Conservation (phyloP, 78 protist genomes). For the Trichosphaerium sp. region DNA sequence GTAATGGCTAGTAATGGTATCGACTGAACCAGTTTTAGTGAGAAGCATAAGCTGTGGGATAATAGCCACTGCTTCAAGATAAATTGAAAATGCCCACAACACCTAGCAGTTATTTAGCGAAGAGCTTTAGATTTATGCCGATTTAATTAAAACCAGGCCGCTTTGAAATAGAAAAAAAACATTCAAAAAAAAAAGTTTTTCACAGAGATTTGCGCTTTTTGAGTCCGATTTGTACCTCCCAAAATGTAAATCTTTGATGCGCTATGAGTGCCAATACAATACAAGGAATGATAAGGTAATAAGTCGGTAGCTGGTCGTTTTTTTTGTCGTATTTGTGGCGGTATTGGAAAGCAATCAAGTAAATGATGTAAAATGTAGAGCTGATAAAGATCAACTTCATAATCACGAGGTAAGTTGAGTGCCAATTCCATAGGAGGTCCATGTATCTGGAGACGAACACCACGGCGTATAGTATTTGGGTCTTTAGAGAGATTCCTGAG, state of each 20-base stretch:
- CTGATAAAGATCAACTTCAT: constrained; percentile 79
- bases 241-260: not conserved
- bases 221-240: not conserved
- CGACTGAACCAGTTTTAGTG: constrained; percentile 67
- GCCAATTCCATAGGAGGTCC: constrained; percentile 43
- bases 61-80: constrained; percentile 92
- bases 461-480: constrained; percentile 60
- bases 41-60: constrained; percentile 89
- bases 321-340: constrained; percentile 62
- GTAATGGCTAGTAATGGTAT: constrained; percentile 69
- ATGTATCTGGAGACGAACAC: constrained; percentile 74
- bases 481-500: constrained; percentile 72
- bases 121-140: no score
- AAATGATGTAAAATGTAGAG: constrained; percentile 39
- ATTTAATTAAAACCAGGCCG: no score
- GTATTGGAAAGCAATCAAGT: constrained; percentile 51
- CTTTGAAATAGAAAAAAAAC: not conserved
- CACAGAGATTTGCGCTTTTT: not conserved
- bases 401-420: constrained; percentile 48
- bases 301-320: constrained; percentile 55
- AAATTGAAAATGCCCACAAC: constrained; percentile 88
- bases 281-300: constrained; percentile 53
- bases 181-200: not conserved
- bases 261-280: constrained; percentile 46
- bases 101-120: no score